Base-by-base conservation (phyloP, 2,329 filamentous ascomycete genomes). In the Stagonosporopsis chrysanthemi region DNA sequence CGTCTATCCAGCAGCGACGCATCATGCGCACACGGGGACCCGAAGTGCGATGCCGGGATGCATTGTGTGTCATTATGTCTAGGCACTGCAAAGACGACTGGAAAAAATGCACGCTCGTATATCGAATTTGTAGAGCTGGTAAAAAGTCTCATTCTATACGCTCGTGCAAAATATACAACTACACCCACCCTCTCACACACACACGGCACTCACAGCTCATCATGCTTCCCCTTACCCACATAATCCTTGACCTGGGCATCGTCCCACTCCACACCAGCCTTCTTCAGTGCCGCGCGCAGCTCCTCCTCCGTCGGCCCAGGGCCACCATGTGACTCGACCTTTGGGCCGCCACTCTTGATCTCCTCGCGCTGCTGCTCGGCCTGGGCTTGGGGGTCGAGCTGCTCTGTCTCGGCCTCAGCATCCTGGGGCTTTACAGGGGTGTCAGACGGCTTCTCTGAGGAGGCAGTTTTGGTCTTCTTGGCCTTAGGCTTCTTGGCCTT, bases 141-240 rank as follows among this genome's bases (percentile, higher is more conserved):
- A 7, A 33, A 31, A 26, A 4, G n/a, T 33, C 12, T 33, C 31
- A 33, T 33, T 33, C 31, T 33, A 15, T 15, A 14, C 9, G 6
- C 11, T 31, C 26, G 9, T 28, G 5, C 9, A n/a, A 17, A 6
- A 38, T 8, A 14, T 19, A 38, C 17, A 38, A 38, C 17, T 22
- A 19, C 35, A 2, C 26, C 40, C 26, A 24, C 6, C 40, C 6
- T 9, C 19, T 9, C 7, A 4, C 28, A 19, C 40, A 19, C 14
- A 33, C 31, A 33, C 3, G 4, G 31, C 14, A 33, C 36, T 35
- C 54, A 70, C 53, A 71, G 46, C 51, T 69, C 66, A 65, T 70
- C 61, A 15, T 64, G 61, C 42, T 78, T 79, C 56, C 74, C 77
- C 59, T 78, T 77, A 12, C 69, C 79, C 4, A 68, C 65, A 43